Evolutionary conservation across 2,329 filamentous ascomycete genomes (phyloP), one percentile per base, ranked within the genome.

Genomic region (Fusarium sp.): DNA sequence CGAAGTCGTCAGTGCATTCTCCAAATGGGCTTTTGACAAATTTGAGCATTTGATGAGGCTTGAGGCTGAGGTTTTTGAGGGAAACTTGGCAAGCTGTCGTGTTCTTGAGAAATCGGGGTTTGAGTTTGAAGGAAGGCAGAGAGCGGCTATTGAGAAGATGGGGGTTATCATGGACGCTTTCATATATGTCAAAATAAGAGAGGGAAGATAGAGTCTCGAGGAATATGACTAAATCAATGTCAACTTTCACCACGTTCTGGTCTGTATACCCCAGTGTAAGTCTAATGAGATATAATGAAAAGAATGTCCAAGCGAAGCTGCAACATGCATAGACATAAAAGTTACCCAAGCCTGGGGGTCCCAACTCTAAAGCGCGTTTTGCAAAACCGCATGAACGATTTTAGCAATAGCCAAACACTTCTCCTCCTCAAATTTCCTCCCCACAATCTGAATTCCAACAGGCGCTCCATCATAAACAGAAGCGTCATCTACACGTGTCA

Each of bases 401-500:
- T 45, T 25, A n/a, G 55, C 59, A 0, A 70, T 25, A 4, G 49
- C 63, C 6, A 73, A 10, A 5, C 57, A 57, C 13, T 72, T 73
- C 45, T 73, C 71, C 10, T 73, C 71, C 3, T 73, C 68, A 3
- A 72, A 72, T 18, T 59, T 69, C 6, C 68, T 37, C 2, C 46
- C 59, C 1, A 72, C 49, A 13, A 73, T 37, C 6, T 73, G 71
- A 4, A 73, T 4, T 0, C 68, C 68, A 1, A 73, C 62, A 18
- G 70, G 68, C 1, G 61, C 71, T 0, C 65, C 62, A 3, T 72
- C 25, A 7, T 73, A 73, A 0, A 45, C 1, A 4, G 25, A 43
- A 3, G 65, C 21, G 2, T 69, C 47, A 40, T 73, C 71, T 73
- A 20, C 1, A 4, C 10, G 0, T 27, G 18, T 28, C 10, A 43